These are phyloP conservation scores for Sporothrix pallida DNA, from an alignment of 2,329 filamentous ascomycete genomes.

Conservation along the genomic window DNA sequence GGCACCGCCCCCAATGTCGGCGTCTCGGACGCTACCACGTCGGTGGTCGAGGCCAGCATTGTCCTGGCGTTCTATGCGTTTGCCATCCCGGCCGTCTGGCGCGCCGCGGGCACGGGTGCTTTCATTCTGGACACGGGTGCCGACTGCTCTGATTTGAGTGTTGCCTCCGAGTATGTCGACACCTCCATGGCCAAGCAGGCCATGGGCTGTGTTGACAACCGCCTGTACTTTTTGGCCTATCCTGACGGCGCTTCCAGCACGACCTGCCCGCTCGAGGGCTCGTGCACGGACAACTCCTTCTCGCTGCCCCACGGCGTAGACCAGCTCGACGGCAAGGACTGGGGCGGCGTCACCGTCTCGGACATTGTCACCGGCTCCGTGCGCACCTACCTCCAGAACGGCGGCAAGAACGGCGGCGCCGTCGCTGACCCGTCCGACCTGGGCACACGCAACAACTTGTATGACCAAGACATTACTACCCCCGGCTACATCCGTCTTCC, in stretches of 20 bases:
- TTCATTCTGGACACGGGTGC: constrained; percentile 47
- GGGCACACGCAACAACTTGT: constrained; percentile 39
- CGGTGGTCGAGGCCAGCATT: neutral
- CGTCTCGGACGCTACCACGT: neutral
- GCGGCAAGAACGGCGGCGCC: constrained; percentile 43
- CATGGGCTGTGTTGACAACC: constrained; percentile 41
- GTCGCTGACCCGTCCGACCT: constrained; percentile 40
- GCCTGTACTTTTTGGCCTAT: constrained; percentile 44
- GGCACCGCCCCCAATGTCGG: neutral
- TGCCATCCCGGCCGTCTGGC: constrained; percentile 46
- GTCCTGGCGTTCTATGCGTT: constrained; percentile 43
- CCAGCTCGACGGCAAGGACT: constrained; percentile 39
- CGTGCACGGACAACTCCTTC: constrained; percentile 41
- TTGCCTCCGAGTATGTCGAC: constrained; percentile 40
- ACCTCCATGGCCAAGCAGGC: constrained; percentile 34
- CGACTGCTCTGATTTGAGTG: constrained; percentile 40
- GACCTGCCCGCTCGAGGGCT: neutral
- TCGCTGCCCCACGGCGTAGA: constrained; percentile 42
- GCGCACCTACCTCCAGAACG: constrained; percentile 43
- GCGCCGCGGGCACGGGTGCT: constrained; percentile 39
- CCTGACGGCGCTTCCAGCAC: constrained; percentile 37
- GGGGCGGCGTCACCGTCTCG: constrained; percentile 40
- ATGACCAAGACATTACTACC: constrained; percentile 44
- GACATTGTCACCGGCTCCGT: constrained; percentile 43
- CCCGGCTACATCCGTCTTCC: constrained; percentile 48